These are phyloP conservation scores for Pugionium dolabratum DNA, from an alignment of 345 rosid genomes.

Conservation along the genomic window DNA sequence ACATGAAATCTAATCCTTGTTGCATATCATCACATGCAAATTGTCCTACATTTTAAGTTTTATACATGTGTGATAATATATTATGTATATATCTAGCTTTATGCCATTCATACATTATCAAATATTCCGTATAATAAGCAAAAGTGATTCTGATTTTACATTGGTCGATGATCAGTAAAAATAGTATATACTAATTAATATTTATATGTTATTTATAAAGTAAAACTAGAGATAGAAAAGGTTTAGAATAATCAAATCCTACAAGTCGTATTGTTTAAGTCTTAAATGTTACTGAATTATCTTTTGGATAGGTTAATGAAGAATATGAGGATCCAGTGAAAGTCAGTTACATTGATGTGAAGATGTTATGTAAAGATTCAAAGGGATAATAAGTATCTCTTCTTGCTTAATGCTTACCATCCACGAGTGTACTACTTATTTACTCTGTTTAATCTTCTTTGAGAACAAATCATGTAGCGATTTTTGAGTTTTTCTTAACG, in stretches of 20 bases:
- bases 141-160: conserved; percentile 25
- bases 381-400: neutral
- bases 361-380: neutral
- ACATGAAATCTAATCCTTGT: conserved; percentile 64
- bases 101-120: neutral
- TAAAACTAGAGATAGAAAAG: neutral
- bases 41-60: conserved; percentile 38
- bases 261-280: neutral
- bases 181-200: too few relatives aligned
- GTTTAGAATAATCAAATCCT: neutral
- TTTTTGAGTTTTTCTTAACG: too few relatives aligned
- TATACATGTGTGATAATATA: conserved; percentile 11
- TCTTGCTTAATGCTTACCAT: conserved; percentile 8
- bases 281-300: neutral
- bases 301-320: conserved; percentile 53
- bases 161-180: conserved; percentile 10
- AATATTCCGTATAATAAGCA: conserved; percentile 16
- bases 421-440: neutral
- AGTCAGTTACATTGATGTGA: conserved; percentile 23
- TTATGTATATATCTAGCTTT: neutral
- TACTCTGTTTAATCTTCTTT: neutral
- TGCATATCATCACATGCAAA: conserved; percentile 57
- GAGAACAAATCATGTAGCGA: conserved; percentile 1
- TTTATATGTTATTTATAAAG: neutral
- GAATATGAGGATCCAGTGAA: conserved; percentile 62